Conservation (phyloP, 2,329 filamentous ascomycete genomes). For the Cordyceps pruinosa region DNA sequence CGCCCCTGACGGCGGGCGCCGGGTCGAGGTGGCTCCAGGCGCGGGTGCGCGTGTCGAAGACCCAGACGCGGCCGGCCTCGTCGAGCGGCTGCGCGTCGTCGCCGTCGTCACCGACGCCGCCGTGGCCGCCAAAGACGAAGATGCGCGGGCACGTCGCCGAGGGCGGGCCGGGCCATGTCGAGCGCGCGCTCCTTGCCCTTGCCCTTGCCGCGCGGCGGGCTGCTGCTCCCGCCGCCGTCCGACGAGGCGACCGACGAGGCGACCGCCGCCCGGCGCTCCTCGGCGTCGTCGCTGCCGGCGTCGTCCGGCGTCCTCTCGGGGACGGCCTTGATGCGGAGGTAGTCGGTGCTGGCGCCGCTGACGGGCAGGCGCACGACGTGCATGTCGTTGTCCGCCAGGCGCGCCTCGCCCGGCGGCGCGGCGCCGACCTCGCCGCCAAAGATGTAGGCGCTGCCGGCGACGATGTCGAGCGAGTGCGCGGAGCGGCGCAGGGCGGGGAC, state of each 20-base stretch:
- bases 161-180: slow-evolving; percentile 18
- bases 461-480: slow-evolving; percentile 62
- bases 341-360: slow-evolving; percentile 51
- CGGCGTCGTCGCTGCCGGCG: slow-evolving; percentile 15
- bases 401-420: slow-evolving; percentile 25
- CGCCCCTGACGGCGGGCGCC: slow-evolving; percentile 35
- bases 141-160: slow-evolving; percentile 56
- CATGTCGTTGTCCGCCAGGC: slow-evolving; percentile 66
- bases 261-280: slow-evolving; percentile 14
- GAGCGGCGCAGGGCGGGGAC: slow-evolving; percentile 58
- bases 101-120: slow-evolving; percentile 39
- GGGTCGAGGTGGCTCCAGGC: slow-evolving; percentile 62
- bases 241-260: slow-evolving; percentile 17
- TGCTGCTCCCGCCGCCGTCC: slow-evolving; percentile 20
- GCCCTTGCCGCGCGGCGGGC: slow-evolving; percentile 19
- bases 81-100: slow-evolving; percentile 57
- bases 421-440: slow-evolving; percentile 67
- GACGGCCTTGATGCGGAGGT: slow-evolving; percentile 47
- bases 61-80: slow-evolving; percentile 69
- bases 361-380: slow-evolving; percentile 57
- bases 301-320: slow-evolving; percentile 32
- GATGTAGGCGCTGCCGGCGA: slow-evolving; percentile 52
- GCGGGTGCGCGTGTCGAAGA: slow-evolving; percentile 58
- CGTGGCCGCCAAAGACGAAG: slow-evolving; percentile 73
- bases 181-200: slow-evolving; percentile 35